Percentiles rank a stretch among this genome's conserved stretches.
Evolutionary conservation across 2,329 filamentous ascomycete genomes (phyloP).

Genomic region (Paecilomyces sp.): DNA sequence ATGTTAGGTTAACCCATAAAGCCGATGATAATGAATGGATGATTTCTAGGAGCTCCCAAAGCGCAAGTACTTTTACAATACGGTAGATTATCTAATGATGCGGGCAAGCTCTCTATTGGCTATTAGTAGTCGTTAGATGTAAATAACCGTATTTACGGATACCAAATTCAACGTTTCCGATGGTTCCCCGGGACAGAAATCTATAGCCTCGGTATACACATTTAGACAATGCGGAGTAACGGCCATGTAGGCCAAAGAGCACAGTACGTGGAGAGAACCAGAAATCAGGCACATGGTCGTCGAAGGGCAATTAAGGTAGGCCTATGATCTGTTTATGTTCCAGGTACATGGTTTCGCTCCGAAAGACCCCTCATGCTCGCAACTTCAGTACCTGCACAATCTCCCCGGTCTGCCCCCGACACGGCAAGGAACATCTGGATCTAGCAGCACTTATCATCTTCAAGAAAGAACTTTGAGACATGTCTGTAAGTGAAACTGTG

Average conservation of each 20-base stretch:
- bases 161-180: not conserved
- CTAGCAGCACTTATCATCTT: not conserved
- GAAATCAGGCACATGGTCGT: not conserved
- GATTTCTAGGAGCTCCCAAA: not conserved
- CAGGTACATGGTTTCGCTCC: not conserved
- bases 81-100: not conserved
- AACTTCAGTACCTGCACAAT: not conserved
- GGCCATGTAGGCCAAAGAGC: not conserved
- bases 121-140: not conserved
- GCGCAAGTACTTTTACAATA: not conserved
- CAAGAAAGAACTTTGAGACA: not conserved
- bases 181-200: not conserved
- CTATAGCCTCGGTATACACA: not conserved
- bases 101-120: not conserved
- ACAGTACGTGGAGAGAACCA: not conserved
- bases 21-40: not conserved
- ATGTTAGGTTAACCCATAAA: not conserved
- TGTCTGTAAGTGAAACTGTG: not conserved
- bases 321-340: not conserved
- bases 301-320: not conserved
- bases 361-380: not conserved
- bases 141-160: not conserved
- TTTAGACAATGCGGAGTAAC: not conserved
- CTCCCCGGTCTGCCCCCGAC: not conserved
- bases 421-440: not conserved